Base-by-base conservation (phyloP, 179 eudicot species). In the Monotropa hypopitys region DNA sequence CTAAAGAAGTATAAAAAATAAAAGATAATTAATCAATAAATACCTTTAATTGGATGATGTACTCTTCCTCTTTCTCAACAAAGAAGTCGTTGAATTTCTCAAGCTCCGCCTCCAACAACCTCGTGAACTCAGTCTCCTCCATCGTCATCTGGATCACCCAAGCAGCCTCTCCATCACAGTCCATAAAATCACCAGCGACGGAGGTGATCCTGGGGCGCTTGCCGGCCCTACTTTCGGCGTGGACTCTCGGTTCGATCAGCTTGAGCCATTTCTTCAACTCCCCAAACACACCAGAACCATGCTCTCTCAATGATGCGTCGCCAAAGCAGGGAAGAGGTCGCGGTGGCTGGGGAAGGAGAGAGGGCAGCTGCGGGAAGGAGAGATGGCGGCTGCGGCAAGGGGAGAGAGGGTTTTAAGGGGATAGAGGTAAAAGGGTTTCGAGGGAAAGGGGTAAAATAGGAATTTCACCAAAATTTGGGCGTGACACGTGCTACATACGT, bases 11-110 rank as follows among this genome's bases (percentile, higher is more conserved):
- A 38, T 38, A n/a, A n/a, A n/a, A n/a, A 38, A 38, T 38, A 2
- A 5, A 38, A 1, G 0, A 38, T 38, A 38, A 38, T 38, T 38
- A 46, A n/a, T 20, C 1, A 49, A 7, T 5, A 72, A 38, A 30
- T 82, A 95, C 99, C 98, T 95, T 93, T 33, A 93, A 81, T 85
- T 84, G 79, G 79, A 96, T 96, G 66, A 96, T 90, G 70, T 90
- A 93, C 68, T 96, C 99, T 75, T 96, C 99, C 78, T 96, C 99
- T 53, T 91, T 84, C 83, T 93, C 99, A 49, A 89, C 88, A 70
- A 93, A 96, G 75, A 96, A 96, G 1, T 81, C 8, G 57, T 96
- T 96, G 72, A 96, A 91, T 78, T 96, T 96, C 81, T 93, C 96
- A 18, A 96, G 84, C 82, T 96, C 99, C 61, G 77, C 88, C 75